These are phyloP conservation scores for Nepenthes alata DNA, from an alignment of 179 eudicot genomes.

Conservation along the genomic window DNA sequence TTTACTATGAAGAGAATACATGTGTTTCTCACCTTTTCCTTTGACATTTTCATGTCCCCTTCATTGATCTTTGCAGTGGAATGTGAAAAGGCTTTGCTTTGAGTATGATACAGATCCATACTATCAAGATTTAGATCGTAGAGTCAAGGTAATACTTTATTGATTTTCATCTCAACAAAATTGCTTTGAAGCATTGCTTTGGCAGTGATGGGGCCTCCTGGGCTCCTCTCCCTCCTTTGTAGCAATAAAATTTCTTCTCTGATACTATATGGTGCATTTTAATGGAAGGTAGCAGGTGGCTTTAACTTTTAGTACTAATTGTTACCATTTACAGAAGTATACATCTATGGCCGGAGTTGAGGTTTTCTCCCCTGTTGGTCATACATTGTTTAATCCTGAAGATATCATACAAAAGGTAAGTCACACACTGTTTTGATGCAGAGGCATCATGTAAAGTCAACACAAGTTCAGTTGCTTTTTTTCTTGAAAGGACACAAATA, in stretches of 20 bases:
- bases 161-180: neutral
- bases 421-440: neutral
- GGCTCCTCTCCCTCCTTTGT: no score
- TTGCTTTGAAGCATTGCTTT: no score
- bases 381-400: constrained; percentile 81
- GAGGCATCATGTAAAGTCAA: neutral
- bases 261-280: neutral
- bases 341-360: constrained; percentile 53
- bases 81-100: constrained; percentile 69
- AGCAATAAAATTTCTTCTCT: neutral
- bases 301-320: constrained; percentile 1
- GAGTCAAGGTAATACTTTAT: constrained; percentile 44
- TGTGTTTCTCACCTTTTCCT: neutral
- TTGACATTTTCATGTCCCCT: neutral
- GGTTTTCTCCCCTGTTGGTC: constrained; percentile 79
- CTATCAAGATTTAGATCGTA: constrained; percentile 62
- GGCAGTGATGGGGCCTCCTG: no score
- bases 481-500: no score
- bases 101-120: constrained; percentile 89
- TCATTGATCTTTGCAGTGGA: constrained; percentile 51
- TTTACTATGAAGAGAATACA: neutral
- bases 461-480: neutral
- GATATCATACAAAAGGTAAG: constrained; percentile 65
- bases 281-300: neutral
- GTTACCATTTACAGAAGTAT: constrained; percentile 32